phyloP scores from a whole-genome alignment of 345 rosid species.

The Pelargonium nanum region DNA sequence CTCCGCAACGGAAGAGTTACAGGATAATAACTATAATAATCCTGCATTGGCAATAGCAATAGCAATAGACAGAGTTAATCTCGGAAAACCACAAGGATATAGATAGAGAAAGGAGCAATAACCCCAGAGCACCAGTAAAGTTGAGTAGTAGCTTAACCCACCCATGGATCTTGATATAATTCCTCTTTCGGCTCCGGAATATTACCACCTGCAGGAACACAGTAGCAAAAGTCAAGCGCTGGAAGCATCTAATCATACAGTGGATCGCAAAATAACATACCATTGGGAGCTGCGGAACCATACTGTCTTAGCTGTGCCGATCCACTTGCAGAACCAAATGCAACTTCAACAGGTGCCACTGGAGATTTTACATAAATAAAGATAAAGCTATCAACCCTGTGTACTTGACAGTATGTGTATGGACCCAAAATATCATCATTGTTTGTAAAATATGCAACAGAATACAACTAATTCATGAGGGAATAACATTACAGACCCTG shows the following conservation, averaged over 20 bases:
- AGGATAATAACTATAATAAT: conserved; percentile 70
- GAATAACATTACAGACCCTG: not conserved
- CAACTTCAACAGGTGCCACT: not conserved
- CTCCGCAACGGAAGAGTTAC: conserved; percentile 67
- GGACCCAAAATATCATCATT: too few relatives aligned
- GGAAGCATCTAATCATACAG: conserved; percentile 6
- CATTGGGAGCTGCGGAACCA: conserved; percentile 4
- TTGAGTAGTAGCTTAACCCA: conserved; percentile 20
- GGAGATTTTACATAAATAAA: not conserved
- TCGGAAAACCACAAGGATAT: not conserved
- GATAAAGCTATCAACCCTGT: not conserved
- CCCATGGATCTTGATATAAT: conserved; percentile 84
- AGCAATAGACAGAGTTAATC: not conserved
- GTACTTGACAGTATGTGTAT: not conserved
- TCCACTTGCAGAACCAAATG: not conserved
- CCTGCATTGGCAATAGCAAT: conserved; percentile 33
- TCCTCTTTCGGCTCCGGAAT: conserved; percentile 27
- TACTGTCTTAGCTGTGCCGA: not conserved
- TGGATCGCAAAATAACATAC: conserved; percentile 13
- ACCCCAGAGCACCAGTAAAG: not conserved
- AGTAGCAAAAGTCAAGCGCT: conserved; percentile 5
- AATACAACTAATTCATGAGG: not conserved
- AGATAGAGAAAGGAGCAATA: not conserved
- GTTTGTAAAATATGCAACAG: too few relatives aligned
- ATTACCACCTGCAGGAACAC: conserved; percentile 29